A percentile compares a stretch with the other conserved stretches of the same genome.
phyloP scores from a whole-genome alignment of 139 green algal species.

The Coelastrella sp. region DNA sequence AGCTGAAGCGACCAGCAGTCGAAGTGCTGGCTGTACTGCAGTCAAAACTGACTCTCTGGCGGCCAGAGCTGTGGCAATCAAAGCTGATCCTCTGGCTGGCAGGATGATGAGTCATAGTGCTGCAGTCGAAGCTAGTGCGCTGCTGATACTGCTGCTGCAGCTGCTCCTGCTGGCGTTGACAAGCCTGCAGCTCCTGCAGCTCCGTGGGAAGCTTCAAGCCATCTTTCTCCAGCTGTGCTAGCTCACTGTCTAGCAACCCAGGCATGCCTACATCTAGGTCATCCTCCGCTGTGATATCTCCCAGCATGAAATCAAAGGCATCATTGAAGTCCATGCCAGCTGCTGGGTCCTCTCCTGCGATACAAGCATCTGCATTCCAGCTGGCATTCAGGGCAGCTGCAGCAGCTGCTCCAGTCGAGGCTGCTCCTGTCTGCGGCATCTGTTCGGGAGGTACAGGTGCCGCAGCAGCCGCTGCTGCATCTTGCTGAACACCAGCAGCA shows the following conservation, averaged over 20 bases:
- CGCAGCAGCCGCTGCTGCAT: conserved; percentile 11
- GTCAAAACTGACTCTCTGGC: conserved; percentile 24
- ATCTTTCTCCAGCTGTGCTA: not conserved
- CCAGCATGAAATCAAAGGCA: conserved; percentile 44
- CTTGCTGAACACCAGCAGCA: not conserved
- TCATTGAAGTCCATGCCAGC: conserved; percentile 1
- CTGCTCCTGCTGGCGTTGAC: conserved; percentile 14
- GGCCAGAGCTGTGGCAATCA: conserved; percentile 8
- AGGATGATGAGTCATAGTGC: not conserved
- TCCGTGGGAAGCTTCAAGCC: conserved; percentile 3
- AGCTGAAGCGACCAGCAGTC: not conserved
- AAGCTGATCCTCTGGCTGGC: conserved; percentile 29
- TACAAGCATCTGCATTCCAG: not conserved
- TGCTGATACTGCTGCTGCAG: not conserved
- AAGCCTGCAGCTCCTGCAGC: conserved; percentile 22
- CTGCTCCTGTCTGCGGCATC: not conserved
- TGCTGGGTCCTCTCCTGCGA: not conserved
- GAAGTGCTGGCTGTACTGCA: not conserved
- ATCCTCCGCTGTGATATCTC: conserved; percentile 44
- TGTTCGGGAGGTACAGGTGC: not conserved
- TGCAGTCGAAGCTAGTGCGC: not conserved
- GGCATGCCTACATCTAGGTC: conserved; percentile 1
- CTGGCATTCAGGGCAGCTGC: conserved; percentile 35
- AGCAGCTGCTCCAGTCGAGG: conserved; percentile 1
- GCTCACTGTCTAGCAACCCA: conserved; percentile 18